Percentiles rank a stretch among this genome's conserved stretches.
These are phyloP conservation scores for Colletotrichum sansevieriae DNA, from an alignment of 2,329 filamentous ascomycete genomes.

Conservation along the genomic window DNA sequence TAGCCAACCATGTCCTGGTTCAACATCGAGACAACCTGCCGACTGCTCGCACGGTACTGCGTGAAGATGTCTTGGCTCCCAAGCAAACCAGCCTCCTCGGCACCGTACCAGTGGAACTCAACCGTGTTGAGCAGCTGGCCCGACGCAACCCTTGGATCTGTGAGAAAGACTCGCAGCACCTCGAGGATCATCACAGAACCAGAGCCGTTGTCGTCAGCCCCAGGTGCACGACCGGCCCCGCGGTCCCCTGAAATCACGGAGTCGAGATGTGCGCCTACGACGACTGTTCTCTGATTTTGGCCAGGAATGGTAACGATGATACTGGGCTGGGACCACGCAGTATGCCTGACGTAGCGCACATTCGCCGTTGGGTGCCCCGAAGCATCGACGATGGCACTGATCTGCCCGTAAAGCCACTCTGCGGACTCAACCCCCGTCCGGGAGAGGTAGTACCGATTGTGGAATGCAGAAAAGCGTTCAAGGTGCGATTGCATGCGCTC, in stretches of 20 bases:
- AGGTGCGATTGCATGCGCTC: constrained; percentile 38
- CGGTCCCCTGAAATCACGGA: constrained; percentile 83
- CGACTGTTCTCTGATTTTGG: constrained; percentile 75
- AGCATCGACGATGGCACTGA: constrained; percentile 71
- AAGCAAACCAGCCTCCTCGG: constrained; percentile 83
- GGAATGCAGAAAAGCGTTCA: constrained; percentile 73
- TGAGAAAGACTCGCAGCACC: constrained; percentile 78
- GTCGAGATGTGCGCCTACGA: constrained; percentile 85
- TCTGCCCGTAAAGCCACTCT: constrained; percentile 77
- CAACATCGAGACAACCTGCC: constrained; percentile 56
- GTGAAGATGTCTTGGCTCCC: constrained; percentile 72
- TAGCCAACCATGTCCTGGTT: constrained; percentile 62
- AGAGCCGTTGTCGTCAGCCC: constrained; percentile 80
- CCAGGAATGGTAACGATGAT: constrained; percentile 87
- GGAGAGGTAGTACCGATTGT: constrained; percentile 77
- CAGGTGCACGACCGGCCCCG: constrained; percentile 77
- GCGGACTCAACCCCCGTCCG: constrained; percentile 78
- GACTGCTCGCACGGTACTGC: constrained; percentile 50
- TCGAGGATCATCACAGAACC: constrained; percentile 86
- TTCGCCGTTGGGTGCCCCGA: constrained; percentile 72
- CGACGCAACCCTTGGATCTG: constrained; percentile 70
- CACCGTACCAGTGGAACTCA: constrained; percentile 90
- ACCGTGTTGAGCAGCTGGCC: constrained; percentile 79
- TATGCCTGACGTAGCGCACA: constrained; percentile 75
- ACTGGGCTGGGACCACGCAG: constrained; percentile 78